Base-by-base conservation (phyloP, 2,329 filamentous ascomycete species). In the Sporothrix protearum region DNA sequence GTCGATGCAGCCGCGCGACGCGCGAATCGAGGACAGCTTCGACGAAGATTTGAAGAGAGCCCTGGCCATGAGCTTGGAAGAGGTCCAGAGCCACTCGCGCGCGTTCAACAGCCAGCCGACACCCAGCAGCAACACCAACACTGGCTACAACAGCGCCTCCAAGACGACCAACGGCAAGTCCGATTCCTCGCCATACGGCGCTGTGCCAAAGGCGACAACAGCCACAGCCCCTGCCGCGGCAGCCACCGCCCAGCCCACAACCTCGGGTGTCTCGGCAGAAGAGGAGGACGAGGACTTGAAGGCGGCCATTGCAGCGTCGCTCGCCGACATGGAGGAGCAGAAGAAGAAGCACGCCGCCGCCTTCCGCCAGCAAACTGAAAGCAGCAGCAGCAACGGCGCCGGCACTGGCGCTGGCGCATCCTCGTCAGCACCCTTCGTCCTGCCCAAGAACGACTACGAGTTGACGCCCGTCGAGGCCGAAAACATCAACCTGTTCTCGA, bases 241-340 rank as follows among this genome's bases (percentile, higher is more conserved):
- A 7, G 16, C 70, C 1, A 59, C 33, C 0, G 42, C 66, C 1
- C 45, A 71, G 6, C 42, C 45, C 6, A 30, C 63, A 33, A n/a
- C 63, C 14, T 67, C 63, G 19, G 28, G 28, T 2, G 36, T 14
- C 7, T 42, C 68, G 1, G 55, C 69, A 12, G 72, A 73, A 5
- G 93, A 97, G 69, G 94, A 97, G 71, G 96, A 99, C 78, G 91
- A 93, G 0, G 95, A 98, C 77, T 83, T 99, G 36, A 96, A 96
- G 79, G 94, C 95, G 33, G 96, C 96, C 3, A 98, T 99, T 78
- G 95, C 94, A 47, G 94, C 96, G 22, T 98, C 96, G 5, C 80
- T 99, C 72, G 92, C 92, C 30, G 96, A 99, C 78, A 97, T 98
- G 93, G 96, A 99, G 81, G 92, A 97, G 80, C 95, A 99, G 80